Evolutionary conservation across 2,329 filamentous ascomycete species (phyloP).

Genomic region (Penicillium griseofulvum): DNA sequence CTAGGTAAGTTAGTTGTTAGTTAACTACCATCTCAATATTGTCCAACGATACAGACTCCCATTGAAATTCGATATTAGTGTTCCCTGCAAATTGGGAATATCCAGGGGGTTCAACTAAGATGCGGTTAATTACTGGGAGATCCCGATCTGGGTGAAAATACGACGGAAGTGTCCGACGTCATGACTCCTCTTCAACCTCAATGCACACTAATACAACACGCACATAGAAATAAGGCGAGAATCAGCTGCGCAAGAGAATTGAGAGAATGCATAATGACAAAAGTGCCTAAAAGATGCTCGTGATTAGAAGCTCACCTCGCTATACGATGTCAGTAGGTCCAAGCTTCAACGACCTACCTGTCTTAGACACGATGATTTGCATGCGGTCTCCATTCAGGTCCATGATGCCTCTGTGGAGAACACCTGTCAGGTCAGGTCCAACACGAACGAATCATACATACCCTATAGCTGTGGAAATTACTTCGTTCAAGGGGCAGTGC

Average conservation of each 20-base stretch:
- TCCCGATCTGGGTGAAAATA: background rate
- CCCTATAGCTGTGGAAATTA: background rate
- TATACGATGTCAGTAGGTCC: background rate
- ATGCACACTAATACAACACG: background rate
- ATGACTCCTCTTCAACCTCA: background rate
- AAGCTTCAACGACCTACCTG: background rate
- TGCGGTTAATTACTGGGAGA: background rate
- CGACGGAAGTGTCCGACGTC: conserved; percentile 3
- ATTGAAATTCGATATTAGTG: background rate
- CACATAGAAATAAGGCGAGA: background rate
- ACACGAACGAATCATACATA: conserved; percentile 1
- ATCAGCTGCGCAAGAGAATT: no score
- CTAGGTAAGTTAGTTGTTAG: no score
- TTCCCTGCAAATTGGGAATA: background rate
- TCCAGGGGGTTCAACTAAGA: background rate
- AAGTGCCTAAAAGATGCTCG: background rate
- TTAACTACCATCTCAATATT: background rate
- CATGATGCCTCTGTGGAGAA: conserved; percentile 9
- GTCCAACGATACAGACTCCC: no score
- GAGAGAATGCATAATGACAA: background rate
- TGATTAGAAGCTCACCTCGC: background rate
- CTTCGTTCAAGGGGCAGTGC: background rate
- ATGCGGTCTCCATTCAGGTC: background rate
- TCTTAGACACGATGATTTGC: background rate
- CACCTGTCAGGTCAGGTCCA: background rate